Evolutionary conservation across 116 monocot species (phyloP), one percentile per base, ranked within the genome.

Genomic region (Cymodocea nodosa): DNA sequence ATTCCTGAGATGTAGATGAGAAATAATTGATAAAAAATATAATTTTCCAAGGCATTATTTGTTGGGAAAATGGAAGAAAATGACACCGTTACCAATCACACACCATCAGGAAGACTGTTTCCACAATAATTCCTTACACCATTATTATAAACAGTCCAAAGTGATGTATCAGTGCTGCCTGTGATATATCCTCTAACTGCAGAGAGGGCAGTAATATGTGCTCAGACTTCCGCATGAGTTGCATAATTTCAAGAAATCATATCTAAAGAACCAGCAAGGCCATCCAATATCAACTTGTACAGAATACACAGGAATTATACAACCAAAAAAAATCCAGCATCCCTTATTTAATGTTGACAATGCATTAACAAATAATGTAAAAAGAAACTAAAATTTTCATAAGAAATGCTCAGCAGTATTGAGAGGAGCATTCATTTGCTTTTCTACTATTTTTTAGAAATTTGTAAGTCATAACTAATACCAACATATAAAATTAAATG

Each of bases 141-240:
- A 10, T 83, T 87, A 63, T 71, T 90, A 69, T 95, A 95, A 51
- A 95, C 94, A 16, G 87, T 95, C 94, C 94, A 95, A 22, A 95
- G 60, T 67, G 94, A 94, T 53, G 94, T 94, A 59, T 95, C 94
- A n/a, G 94, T 95, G 75, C 80, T 90, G 10, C 94, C 94, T 63
- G 94, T 90, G 17, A 95, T 82, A 83, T 75, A 95, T 55, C 90
- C 94, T 74, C 94, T 84, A 68, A 90, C 90, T 95, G 71, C 61
- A 83, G 62, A 59, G 10, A 24, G 59, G 25, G 9, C 18, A 54
- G 15, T 15, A 44, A 44, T 50, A 16, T 14, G n/a, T 35, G 60
- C 62, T 54, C 24, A 30, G 30, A 30, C 30, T 30, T 30, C 30
- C 1, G 52, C 19, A 76, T 44, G 44, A 37, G 24, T 69, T 51